Evolutionary conservation across 306 rosid genomes (phyloP).

Genomic region (Trifolium fragiferum): DNA sequence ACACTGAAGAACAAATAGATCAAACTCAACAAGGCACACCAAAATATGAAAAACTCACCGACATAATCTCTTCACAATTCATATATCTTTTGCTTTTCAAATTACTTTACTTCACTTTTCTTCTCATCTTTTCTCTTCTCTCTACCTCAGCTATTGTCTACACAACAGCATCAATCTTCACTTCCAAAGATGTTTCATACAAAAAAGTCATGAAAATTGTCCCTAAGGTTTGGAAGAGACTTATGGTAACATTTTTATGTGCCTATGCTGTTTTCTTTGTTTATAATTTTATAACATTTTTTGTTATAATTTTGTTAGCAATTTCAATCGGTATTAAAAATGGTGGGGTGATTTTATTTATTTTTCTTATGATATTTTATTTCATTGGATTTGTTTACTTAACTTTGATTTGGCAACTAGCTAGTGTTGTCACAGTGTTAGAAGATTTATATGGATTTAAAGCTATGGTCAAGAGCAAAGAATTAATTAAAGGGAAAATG

Average conservation of each 20-base stretch:
- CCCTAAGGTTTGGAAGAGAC: constrained; percentile 68
- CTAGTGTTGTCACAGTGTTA: constrained; percentile 66
- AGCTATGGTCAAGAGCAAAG: constrained; percentile 71
- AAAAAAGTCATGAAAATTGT: constrained; percentile 57
- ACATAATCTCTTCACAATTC: constrained; percentile 48
- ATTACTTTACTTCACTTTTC: constrained; percentile 46
- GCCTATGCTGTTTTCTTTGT: constrained; percentile 42
- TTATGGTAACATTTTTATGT: constrained; percentile 61
- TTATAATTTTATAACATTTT: constrained; percentile 33
- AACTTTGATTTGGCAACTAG: constrained; percentile 66
- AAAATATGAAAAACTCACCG: constrained; percentile 32
- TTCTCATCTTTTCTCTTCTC: constrained; percentile 56
- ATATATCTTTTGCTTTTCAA: constrained; percentile 45
- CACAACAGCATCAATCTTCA: constrained; percentile 59
- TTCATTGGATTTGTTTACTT: constrained; percentile 57
- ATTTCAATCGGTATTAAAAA: accelerated
- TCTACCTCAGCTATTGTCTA: constrained; percentile 71
- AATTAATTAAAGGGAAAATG: constrained; percentile 62
- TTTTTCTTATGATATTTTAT: constrained; percentile 30
- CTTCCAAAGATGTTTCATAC: constrained; percentile 49
- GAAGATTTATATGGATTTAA: constrained; percentile 59
- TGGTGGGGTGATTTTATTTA: accelerated
- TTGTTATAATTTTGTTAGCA: neutral
- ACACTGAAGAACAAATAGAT: neutral
- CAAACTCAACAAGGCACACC: constrained; percentile 26